These are phyloP conservation scores for Aaosphaeria pasadenensis DNA, from an alignment of 2,329 filamentous ascomycete species.

Conservation along the genomic window DNA sequence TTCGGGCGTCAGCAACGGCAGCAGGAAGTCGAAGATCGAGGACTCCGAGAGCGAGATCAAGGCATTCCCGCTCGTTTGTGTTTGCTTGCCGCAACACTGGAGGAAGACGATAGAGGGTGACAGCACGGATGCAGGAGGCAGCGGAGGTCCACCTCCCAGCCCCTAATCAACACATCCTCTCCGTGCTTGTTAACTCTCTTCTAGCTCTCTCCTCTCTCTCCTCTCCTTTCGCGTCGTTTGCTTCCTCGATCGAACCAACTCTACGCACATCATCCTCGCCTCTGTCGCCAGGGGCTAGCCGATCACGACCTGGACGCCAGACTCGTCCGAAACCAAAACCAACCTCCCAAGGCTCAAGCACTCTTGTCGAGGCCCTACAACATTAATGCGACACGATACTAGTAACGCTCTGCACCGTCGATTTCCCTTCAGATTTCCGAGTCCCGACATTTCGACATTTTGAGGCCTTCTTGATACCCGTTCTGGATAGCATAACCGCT, in stretches of 20 bases:
- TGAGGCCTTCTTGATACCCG: constrained; percentile 24
- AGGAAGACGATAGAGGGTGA: constrained; percentile 94
- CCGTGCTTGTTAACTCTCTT: constrained; percentile 20
- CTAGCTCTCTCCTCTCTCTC: constrained; percentile 19
- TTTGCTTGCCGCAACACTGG: constrained; percentile 95
- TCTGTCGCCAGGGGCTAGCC: constrained; percentile 1
- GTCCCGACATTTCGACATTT: constrained; percentile 10
- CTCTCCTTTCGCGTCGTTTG: constrained; percentile 16
- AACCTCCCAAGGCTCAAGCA: constrained; percentile 27
- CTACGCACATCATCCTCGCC: constrained; percentile 1
- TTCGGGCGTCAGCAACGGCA: constrained; percentile 86
- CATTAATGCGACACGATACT: constrained; percentile 33
- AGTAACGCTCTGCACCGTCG: constrained; percentile 16
- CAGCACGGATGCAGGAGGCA: constrained; percentile 31
- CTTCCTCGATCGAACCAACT: constrained; percentile 8
- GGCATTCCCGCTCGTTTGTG: constrained; percentile 94
- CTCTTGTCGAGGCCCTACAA: constrained; percentile 22
- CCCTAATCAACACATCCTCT: constrained; percentile 15
- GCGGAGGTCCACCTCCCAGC: constrained; percentile 32
- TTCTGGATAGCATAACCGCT: constrained; percentile 12
- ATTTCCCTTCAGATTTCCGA: constrained; percentile 17
- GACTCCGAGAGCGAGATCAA: constrained; percentile 75
- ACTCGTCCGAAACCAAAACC: constrained; percentile 9
- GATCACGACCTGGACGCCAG: constrained; percentile 13
- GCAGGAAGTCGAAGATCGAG: constrained; percentile 38